Conservation (phyloP, 768 basidiomycete species). For the Xerocomellus dryophilus region DNA sequence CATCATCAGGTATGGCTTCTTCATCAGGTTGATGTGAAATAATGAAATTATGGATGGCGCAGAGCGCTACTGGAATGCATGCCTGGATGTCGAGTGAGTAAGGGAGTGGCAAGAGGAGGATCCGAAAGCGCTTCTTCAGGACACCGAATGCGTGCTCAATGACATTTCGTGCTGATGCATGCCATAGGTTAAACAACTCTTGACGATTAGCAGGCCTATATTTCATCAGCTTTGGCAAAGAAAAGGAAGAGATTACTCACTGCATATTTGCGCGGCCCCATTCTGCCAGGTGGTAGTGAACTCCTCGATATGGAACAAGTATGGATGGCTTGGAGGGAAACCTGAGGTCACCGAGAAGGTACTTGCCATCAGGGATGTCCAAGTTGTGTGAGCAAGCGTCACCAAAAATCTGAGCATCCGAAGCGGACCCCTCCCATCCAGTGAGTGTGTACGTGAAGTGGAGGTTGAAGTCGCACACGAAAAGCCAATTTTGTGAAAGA, state of each 20-base stretch:
- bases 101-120: too few species aligned
- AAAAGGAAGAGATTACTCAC: too few species aligned
- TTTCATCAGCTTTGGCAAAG: too few species aligned
- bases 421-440: background rate
- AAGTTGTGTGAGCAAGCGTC: too few species aligned
- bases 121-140: slow-evolving; percentile 9
- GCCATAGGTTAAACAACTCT: slow-evolving; percentile 27
- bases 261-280: too few species aligned
- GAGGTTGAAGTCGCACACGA: background rate
- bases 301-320: background rate
- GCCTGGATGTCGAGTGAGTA: too few species aligned
- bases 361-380: background rate
- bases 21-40: too few species aligned
- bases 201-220: slow-evolving; percentile 12
- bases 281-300: too few species aligned
- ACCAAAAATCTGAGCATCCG: background rate
- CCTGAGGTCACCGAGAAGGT: background rate
- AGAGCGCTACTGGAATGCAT: too few species aligned
- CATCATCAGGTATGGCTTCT: too few species aligned
- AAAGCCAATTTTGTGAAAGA: background rate
- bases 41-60: too few species aligned
- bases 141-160: background rate
- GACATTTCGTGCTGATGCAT: slow-evolving; percentile 8
- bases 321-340: background rate
- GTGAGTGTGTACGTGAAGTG: background rate